Percentiles rank a stretch among this genome's conserved stretches.
Conservation (phyloP, 2,329 filamentous ascomycete genomes). For the Paecilomyces sp. region DNA sequence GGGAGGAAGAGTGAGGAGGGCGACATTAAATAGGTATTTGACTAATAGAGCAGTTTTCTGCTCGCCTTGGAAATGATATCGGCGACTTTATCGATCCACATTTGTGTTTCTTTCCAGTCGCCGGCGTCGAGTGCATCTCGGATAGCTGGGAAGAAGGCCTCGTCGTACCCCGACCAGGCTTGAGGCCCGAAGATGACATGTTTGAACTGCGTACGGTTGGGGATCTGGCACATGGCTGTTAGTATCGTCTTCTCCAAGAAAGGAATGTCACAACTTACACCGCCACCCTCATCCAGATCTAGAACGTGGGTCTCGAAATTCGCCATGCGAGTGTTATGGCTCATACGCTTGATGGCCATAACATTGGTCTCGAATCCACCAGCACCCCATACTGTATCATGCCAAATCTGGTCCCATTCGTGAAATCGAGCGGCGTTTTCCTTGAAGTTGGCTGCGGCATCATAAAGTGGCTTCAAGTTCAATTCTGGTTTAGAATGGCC, state of each 20-base stretch:
- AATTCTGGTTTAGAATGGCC: slow-evolving; percentile 27
- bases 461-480: slow-evolving; percentile 52
- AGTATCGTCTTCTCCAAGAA: background rate
- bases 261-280: slow-evolving; percentile 54
- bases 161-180: slow-evolving; percentile 63
- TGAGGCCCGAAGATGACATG: slow-evolving; percentile 85
- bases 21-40: background rate
- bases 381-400: slow-evolving; percentile 59
- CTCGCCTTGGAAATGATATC: slow-evolving; percentile 58
- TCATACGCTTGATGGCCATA: slow-evolving; percentile 59
- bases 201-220: slow-evolving; percentile 86
- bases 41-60: slow-evolving; percentile 35
- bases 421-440: slow-evolving; percentile 59
- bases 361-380: slow-evolving; percentile 70
- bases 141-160: slow-evolving; percentile 72
- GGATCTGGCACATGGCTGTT: slow-evolving; percentile 49
- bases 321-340: slow-evolving; percentile 72
- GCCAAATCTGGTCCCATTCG: slow-evolving; percentile 72
- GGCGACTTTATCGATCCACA: slow-evolving; percentile 65
- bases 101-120: slow-evolving; percentile 63
- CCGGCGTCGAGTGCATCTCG: slow-evolving; percentile 67
- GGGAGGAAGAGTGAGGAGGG: background rate
- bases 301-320: slow-evolving; percentile 76
- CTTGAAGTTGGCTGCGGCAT: slow-evolving; percentile 57
- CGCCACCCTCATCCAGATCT: slow-evolving; percentile 64